Conservation (phyloP, 192 early-diverging fungal genomes). For the Phycomyces blakesleeanus region DNA sequence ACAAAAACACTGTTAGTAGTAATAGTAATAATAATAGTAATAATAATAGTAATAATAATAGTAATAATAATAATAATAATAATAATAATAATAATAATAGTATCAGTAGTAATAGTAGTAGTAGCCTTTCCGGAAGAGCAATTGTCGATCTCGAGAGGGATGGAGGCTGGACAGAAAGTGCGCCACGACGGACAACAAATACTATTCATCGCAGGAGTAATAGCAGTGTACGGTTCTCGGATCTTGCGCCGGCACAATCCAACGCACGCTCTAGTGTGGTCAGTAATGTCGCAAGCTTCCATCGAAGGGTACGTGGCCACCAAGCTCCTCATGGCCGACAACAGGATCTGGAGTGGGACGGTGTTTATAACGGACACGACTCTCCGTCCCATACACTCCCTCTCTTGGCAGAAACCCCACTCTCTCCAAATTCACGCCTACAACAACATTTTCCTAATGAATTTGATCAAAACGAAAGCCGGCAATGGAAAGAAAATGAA, state of each 20-base stretch:
- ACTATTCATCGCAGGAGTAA: constrained; percentile 12
- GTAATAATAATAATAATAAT: too few relatives aligned
- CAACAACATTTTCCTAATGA: constrained; percentile 1
- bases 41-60: too few relatives aligned
- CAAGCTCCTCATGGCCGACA: constrained; percentile 15
- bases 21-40: too few relatives aligned
- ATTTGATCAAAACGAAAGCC: neutral
- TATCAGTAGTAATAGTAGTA: too few relatives aligned
- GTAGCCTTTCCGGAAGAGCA: neutral
- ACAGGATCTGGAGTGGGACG: constrained; percentile 38
- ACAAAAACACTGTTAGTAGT: too few relatives aligned
- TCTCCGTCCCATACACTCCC: neutral
- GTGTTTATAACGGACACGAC: constrained; percentile 2
- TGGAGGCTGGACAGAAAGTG: constrained; percentile 18
- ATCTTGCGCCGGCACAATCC: neutral
- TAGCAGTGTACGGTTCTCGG: constrained; percentile 18
- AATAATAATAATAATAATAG: too few relatives aligned
- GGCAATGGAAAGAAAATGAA: neutral
- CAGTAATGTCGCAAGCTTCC: constrained; percentile 30
- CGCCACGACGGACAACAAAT: neutral
- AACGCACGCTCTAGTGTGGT: constrained; percentile 3
- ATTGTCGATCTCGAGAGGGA: constrained; percentile 20
- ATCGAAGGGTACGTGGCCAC: constrained; percentile 30
- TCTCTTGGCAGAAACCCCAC: neutral
- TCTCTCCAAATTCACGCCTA: neutral